These are phyloP conservation scores for Nannizzia gypsea DNA, from an alignment of 2,329 filamentous ascomycete species.

Conservation along the genomic window DNA sequence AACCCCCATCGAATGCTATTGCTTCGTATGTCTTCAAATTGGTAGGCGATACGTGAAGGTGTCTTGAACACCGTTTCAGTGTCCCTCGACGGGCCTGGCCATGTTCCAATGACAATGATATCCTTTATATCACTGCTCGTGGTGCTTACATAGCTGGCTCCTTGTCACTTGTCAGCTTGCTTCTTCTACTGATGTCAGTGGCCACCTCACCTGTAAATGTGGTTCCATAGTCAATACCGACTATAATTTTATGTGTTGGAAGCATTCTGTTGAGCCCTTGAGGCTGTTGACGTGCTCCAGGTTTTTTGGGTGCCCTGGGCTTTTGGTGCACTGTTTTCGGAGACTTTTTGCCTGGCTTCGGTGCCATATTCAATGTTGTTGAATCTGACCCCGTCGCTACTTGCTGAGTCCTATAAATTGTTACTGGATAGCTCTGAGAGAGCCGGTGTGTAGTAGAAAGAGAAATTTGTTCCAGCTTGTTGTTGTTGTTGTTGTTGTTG, in stretches of 20 bases:
- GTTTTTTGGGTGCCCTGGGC: not conserved
- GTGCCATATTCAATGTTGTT: too few relatives aligned
- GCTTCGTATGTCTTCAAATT: slow-evolving; percentile 13
- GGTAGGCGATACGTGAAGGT: slow-evolving; percentile 21
- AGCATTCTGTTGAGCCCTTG: too few relatives aligned
- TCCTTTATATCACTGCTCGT: slow-evolving; percentile 12
- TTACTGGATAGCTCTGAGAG: too few relatives aligned
- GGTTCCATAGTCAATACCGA: slow-evolving; percentile 17
- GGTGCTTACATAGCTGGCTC: slow-evolving; percentile 14
- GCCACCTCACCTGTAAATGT: slow-evolving; percentile 12
- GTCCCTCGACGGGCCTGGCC: slow-evolving; percentile 15
- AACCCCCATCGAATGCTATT: slow-evolving; percentile 17
- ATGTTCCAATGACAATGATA: slow-evolving; percentile 16
- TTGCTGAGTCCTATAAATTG: too few relatives aligned
- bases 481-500: too few relatives aligned
- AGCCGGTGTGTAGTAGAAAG: too few relatives aligned
- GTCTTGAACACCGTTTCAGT: slow-evolving; percentile 15
- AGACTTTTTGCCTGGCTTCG: too few relatives aligned
- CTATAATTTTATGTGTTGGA: slow-evolving; percentile 14
- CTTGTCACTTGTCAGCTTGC: slow-evolving; percentile 7
- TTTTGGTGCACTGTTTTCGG: too few relatives aligned
- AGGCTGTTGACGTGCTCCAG: too few relatives aligned
- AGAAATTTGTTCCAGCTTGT: too few relatives aligned
- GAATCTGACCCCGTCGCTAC: too few relatives aligned
- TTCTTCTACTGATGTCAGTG: not conserved